These are phyloP conservation scores for Tripterygium wilfordii DNA, from an alignment of 177 flowering plant genomes.

Conservation along the genomic window DNA sequence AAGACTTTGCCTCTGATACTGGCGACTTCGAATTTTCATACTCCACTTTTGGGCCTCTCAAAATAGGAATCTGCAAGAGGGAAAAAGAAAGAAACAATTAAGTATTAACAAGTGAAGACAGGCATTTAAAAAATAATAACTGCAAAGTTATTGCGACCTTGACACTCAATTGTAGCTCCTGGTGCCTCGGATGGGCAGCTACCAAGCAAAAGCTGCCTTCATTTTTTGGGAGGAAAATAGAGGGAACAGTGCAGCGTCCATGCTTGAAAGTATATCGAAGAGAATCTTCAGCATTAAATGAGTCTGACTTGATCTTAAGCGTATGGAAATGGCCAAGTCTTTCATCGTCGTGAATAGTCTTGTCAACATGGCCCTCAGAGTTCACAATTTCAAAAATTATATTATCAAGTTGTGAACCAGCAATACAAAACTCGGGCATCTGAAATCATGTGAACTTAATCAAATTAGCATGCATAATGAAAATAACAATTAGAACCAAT, in stretches of 20 bases:
- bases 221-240: constrained; percentile 36
- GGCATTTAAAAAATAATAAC: background rate
- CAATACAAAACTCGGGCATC: constrained; percentile 39
- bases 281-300: constrained; percentile 15
- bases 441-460: constrained; percentile 12
- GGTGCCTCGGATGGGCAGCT: constrained; percentile 49
- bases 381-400: constrained; percentile 43
- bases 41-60: constrained; percentile 11
- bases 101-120: constrained; percentile 1
- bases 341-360: constrained; percentile 32
- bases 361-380: constrained; percentile 46
- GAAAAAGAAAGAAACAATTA: too few species aligned
- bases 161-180: constrained; percentile 39
- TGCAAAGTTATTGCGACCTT: constrained; percentile 30
- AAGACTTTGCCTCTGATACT: constrained; percentile 8
- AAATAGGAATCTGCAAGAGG: constrained; percentile 28
- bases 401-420: constrained; percentile 49
- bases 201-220: constrained; percentile 38
- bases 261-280: constrained; percentile 36
- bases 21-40: constrained; percentile 7
- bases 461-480: background rate
- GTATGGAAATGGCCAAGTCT: constrained; percentile 37
- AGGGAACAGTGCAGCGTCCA: constrained; percentile 55
- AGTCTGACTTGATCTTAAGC: constrained; percentile 34
- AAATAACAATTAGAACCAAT: background rate